Conservation (phyloP, 345 rosid species). For the Sisymbrium irio region DNA sequence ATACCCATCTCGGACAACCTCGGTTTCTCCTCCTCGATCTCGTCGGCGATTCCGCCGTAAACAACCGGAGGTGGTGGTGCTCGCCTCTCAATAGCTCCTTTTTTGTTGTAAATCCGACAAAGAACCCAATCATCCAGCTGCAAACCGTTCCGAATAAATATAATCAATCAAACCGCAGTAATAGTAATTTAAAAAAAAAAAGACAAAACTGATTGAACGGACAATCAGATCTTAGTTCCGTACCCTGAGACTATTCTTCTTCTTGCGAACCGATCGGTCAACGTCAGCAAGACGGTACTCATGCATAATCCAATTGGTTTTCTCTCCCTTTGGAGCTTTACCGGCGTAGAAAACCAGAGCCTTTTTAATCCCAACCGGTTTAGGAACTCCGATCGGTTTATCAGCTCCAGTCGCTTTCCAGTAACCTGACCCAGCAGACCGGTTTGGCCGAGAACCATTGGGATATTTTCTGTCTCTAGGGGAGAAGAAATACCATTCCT, state of each 20-base stretch:
- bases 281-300: constrained; percentile 95
- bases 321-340: constrained; percentile 86
- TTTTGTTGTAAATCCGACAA: constrained; percentile 95
- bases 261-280: constrained; percentile 84
- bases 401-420: constrained; percentile 99
- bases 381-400: constrained; percentile 86
- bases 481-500: constrained; percentile 95
- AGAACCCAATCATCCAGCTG: constrained; percentile 99
- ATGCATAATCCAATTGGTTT: constrained; percentile 99
- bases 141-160: not conserved
- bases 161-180: not conserved
- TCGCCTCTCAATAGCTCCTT: constrained; percentile 65
- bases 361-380: constrained; percentile 85
- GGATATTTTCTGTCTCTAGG: constrained; percentile 91
- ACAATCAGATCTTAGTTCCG: not conserved
- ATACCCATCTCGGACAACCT: constrained; percentile 19
- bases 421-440: constrained; percentile 88
- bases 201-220: not conserved
- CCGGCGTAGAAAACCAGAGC: constrained; percentile 93
- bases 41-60: constrained; percentile 19
- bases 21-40: constrained; percentile 27
- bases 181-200: not conserved
- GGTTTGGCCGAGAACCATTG: constrained; percentile 89
- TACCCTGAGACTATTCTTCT: constrained; percentile 85
- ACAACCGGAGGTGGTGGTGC: constrained; percentile 17